Evolutionary conservation across 2,329 filamentous ascomycete genomes (phyloP), one percentile per base, ranked within the genome.

Genomic region (Fusarium praegraminearum): DNA sequence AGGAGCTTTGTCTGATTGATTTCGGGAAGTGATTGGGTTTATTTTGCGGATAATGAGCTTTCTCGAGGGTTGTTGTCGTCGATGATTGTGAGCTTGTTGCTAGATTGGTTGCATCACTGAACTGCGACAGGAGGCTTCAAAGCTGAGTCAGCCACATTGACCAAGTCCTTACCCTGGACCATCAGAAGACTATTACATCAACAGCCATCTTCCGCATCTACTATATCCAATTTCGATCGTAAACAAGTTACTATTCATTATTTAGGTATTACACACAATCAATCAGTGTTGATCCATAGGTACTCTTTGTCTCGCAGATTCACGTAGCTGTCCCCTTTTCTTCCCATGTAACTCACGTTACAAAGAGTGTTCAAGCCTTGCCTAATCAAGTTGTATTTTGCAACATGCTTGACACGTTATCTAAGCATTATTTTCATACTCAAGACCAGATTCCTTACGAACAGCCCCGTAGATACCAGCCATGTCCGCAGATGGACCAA

Each of bases 381-480:
- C 5, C 33, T 13, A 18, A 16, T 36, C 16, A 36, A 10, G 16
- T 10, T 26, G 26, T 4, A 22, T 4, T 32, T 4, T 12, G 15
- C 5, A 16, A 28, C 3, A 10, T 13, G 8, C 11, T 16, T 20
- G 8, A 36, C 18, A 15, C 10, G 15, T n/a, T n/a, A 4, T 22
- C 53, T 55, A 73, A 9, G 54, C 60, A 49, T 65, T 57, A n/a
- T 91, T 93, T 76, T 93, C 91, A 80, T 90, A 97, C 57, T 88
- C 85, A 73, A 97, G 79, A 0, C 93, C 93, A 30, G 87, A 87
- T 76, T 93, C 90, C 80, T 90, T 83, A 73, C 94, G 87, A 57
- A 92, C 89, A 4, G 90, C 91, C 1, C 94, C 94, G 80, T 97
- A 97, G 38, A 97, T 91, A 13, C 87, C 90, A 4, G 92, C 90